phyloP scores from a whole-genome alignment of 345 rosid species.

The Moricandia moricandioides region DNA sequence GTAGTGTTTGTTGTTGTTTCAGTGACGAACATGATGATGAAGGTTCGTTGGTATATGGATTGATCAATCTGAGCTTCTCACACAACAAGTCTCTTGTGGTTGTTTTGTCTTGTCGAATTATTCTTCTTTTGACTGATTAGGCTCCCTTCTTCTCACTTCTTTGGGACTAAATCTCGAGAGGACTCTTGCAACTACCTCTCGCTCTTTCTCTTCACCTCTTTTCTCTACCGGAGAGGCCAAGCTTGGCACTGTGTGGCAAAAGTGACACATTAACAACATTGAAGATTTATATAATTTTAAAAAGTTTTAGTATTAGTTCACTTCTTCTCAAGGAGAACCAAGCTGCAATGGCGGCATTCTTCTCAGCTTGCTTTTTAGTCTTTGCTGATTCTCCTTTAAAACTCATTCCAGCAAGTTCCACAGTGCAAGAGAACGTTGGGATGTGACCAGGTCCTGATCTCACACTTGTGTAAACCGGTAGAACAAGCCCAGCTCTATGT shows the following conservation, averaged over 20 bases:
- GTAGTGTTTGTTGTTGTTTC: constrained; percentile 13
- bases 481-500: constrained; percentile 66
- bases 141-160: constrained; percentile 51
- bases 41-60: constrained; percentile 44
- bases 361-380: constrained; percentile 82
- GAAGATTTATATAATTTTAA: background rate
- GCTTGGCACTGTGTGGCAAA: constrained; percentile 43
- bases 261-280: background rate
- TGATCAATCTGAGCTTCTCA: constrained; percentile 49
- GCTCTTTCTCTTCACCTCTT: constrained; percentile 51
- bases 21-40: constrained; percentile 17
- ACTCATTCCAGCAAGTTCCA: constrained; percentile 69
- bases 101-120: constrained; percentile 4
- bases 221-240: constrained; percentile 37
- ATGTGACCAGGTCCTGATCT: constrained; percentile 75
- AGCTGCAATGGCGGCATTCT: constrained; percentile 72
- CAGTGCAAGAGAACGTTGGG: constrained; percentile 59
- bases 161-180: constrained; percentile 53
- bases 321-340: constrained; percentile 72
- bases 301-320: background rate
- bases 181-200: constrained; percentile 50
- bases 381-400: constrained; percentile 65
- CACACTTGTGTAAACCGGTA: constrained; percentile 63
- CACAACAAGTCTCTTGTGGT: constrained; percentile 21
- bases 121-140: constrained; percentile 52